Conservation (phyloP, 2,329 filamentous ascomycete species). For the Sporothrix luriei region DNA sequence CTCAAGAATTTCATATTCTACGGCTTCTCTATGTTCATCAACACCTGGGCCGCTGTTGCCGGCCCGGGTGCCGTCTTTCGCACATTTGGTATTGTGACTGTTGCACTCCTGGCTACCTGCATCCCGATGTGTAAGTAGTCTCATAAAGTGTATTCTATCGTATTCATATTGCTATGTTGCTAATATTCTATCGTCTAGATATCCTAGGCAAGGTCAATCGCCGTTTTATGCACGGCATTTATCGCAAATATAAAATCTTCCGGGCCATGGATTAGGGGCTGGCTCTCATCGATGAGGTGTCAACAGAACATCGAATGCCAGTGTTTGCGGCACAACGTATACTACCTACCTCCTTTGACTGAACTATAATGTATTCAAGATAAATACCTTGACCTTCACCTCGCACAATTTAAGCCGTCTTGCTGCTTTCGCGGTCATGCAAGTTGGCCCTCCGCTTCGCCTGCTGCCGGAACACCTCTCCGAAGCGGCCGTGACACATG, state of each 20-base stretch:
- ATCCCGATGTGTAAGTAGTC: conserved; percentile 43
- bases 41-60: conserved; percentile 39
- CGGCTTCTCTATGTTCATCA: conserved; percentile 43
- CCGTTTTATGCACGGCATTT: not conserved
- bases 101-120: conserved; percentile 41
- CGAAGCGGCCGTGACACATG: conserved; percentile 21
- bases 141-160: not conserved
- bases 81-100: conserved; percentile 41
- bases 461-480: conserved; percentile 21
- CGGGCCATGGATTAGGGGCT: conserved; percentile 37
- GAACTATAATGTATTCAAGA: too few relatives aligned
- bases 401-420: not conserved
- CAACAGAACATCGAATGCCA: too few relatives aligned
- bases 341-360: too few relatives aligned
- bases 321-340: too few relatives aligned
- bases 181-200: not conserved
- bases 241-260: not conserved
- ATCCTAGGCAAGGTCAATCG: conserved; percentile 26
- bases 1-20: conserved; percentile 44
- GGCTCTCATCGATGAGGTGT: too few relatives aligned
- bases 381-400: too few relatives aligned
- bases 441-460: not conserved
- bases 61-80: conserved; percentile 40
- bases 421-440: not conserved
- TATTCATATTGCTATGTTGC: too few relatives aligned